Conservation (phyloP, 1,284 basidiomycete genomes). For the Afroboletus lepidellus region DNA sequence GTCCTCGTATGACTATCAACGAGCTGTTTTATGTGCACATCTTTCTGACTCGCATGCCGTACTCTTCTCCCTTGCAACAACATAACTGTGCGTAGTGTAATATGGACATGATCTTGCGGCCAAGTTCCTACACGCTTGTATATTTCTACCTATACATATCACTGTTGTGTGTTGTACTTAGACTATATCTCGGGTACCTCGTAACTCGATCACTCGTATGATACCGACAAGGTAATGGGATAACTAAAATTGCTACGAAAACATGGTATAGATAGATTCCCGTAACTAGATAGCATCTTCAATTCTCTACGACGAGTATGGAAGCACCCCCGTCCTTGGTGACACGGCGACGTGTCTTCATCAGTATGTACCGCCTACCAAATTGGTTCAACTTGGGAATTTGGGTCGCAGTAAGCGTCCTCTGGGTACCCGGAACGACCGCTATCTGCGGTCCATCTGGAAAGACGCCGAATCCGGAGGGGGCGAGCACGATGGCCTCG, state of each 20-base stretch:
- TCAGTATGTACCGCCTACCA: slow-evolving; percentile 54
- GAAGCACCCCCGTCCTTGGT: slow-evolving; percentile 66
- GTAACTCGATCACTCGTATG: background rate
- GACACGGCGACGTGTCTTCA: slow-evolving; percentile 58
- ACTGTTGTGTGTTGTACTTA: slow-evolving; percentile 19
- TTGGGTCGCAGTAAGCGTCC: slow-evolving; percentile 9
- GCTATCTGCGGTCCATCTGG: slow-evolving; percentile 25
- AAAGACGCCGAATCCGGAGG: slow-evolving; percentile 52
- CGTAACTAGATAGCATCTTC: background rate
- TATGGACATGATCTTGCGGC: slow-evolving; percentile 16
- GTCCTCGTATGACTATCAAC: background rate
- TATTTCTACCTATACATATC: slow-evolving; percentile 15
- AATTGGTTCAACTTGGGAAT: slow-evolving; percentile 37
- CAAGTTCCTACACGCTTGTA: slow-evolving; percentile 12
- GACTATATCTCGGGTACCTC: slow-evolving; percentile 8
- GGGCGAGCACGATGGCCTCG: slow-evolving; percentile 62
- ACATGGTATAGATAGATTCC: background rate
- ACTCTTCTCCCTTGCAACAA: slow-evolving; percentile 5
- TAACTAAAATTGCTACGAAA: background rate
- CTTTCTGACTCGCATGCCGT: slow-evolving; percentile 14
- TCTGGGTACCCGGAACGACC: slow-evolving; percentile 9
- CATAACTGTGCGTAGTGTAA: slow-evolving; percentile 12
- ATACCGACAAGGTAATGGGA: background rate
- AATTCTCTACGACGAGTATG: slow-evolving; percentile 44
- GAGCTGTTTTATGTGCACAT: slow-evolving; percentile 11